phyloP scores from a whole-genome alignment of 2,329 filamentous ascomycete species.

The Ramichloridium luteum region DNA sequence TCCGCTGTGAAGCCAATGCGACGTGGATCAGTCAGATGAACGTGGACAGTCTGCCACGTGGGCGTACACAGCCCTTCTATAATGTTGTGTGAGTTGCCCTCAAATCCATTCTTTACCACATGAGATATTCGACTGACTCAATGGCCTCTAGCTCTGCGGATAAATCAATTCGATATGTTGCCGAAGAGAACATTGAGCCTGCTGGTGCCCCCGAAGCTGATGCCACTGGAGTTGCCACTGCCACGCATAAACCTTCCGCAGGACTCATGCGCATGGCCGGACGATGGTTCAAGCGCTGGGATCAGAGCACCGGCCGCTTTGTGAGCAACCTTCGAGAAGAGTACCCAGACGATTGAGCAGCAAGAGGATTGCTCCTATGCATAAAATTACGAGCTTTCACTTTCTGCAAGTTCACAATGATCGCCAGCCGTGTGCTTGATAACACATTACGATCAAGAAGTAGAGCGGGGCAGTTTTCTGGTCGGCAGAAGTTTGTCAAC shows the following conservation, averaged over 20 bases:
- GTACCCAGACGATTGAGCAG: slow-evolving; percentile 65
- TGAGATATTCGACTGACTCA: not conserved
- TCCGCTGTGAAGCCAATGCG: slow-evolving; percentile 45
- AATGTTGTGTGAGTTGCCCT: slow-evolving; percentile 62
- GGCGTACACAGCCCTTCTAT: slow-evolving; percentile 63
- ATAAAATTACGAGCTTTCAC: too few relatives aligned
- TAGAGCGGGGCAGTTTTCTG: too few relatives aligned
- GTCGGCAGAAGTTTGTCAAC: too few relatives aligned
- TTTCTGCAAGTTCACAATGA: too few relatives aligned
- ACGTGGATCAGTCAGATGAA: slow-evolving; percentile 52
- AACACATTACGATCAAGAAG: too few relatives aligned
- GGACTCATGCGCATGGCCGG: slow-evolving; percentile 60
- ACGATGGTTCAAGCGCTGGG: slow-evolving; percentile 80
- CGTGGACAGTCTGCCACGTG: slow-evolving; percentile 48
- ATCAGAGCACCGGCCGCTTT: slow-evolving; percentile 53
- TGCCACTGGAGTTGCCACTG: too few relatives aligned
- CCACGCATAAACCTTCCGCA: slow-evolving; percentile 43
- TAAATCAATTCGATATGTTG: slow-evolving; percentile 59
- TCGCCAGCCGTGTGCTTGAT: too few relatives aligned
- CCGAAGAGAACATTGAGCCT: slow-evolving; percentile 69
- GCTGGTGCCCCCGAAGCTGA: slow-evolving; percentile 29
- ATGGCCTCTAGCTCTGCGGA: too few relatives aligned
- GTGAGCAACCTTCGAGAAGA: slow-evolving; percentile 73
- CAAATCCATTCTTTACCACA: not conserved
- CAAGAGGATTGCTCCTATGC: too few relatives aligned